phyloP scores from a whole-genome alignment of 148 eudicot genomes.

The Camellia granthamiana region DNA sequence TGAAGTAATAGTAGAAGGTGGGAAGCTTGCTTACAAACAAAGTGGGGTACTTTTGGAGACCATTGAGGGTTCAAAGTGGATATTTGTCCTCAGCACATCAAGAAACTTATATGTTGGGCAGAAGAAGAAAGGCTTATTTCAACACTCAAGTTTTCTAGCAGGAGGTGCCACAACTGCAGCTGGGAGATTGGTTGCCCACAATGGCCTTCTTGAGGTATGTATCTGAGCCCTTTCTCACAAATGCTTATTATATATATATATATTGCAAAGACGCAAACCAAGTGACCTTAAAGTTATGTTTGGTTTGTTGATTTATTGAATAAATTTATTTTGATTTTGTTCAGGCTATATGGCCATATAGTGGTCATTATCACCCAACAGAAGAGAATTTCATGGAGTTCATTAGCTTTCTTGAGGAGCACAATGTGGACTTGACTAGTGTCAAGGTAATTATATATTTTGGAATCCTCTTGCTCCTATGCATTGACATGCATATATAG shows the following conservation, averaged over 20 bases:
- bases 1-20: slow-evolving; percentile 51
- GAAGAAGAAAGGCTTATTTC: slow-evolving; percentile 67
- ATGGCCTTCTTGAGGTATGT: slow-evolving; percentile 58
- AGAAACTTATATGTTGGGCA: slow-evolving; percentile 56
- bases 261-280: neutral
- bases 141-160: slow-evolving; percentile 82
- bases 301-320: neutral
- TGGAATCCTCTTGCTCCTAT: neutral
- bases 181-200: slow-evolving; percentile 56
- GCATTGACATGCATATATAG: no score
- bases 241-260: neutral
- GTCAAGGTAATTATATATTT: slow-evolving; percentile 44
- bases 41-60: slow-evolving; percentile 50
- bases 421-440: slow-evolving; percentile 46
- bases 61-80: slow-evolving; percentile 56
- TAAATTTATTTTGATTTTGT: neutral
- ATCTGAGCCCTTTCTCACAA: neutral
- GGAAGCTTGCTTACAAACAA: slow-evolving; percentile 47
- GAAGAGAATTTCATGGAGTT: slow-evolving; percentile 75
- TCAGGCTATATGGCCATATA: slow-evolving; percentile 89
- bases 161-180: slow-evolving; percentile 89
- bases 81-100: slow-evolving; percentile 68
- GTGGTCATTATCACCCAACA: slow-evolving; percentile 88
- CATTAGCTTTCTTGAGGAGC: slow-evolving; percentile 52
- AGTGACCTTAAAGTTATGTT: no score